Base-by-base conservation (phyloP, 192 early-diverging fungal genomes). In the Coemansia sp. region DNA sequence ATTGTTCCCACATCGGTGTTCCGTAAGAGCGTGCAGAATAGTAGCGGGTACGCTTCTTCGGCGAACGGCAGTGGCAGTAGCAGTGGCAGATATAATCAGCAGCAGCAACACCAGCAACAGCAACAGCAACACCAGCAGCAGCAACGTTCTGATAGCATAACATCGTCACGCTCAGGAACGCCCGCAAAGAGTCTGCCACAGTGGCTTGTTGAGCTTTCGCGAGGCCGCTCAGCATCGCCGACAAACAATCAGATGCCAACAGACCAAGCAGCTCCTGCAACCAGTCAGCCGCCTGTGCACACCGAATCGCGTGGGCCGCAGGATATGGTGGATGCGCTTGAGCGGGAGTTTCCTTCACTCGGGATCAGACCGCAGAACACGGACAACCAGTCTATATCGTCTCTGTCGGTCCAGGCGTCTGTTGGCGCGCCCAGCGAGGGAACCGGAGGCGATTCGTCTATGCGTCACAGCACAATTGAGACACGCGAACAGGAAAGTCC, bases 1-100 rank as follows among this genome's bases (percentile, higher is more conserved):
- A 82, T 82, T 44, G 80, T 82, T 37, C 80, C 80, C 6, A 82
- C 80, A 39, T 82, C 80, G 23, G 80, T 82, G 64, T 82, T 82
- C 63, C 74, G 74, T 61, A 82, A 82, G 60, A 82, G 78, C 64
- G 67, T 72, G 41, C 72, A 75, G 23, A 59, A 48, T 56, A 63
- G 65, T 56, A 40, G 61, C 19, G 65, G 69, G 12, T 26, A 23
- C 26, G 52, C 21, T 9, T 4, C 52, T 26, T 13, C 11, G 9
- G 7, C 52, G 26, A 12, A 45, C 64, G 13, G 64, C 21, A 38
- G 44, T 47, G 12, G 49, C 37, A 56, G 45, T 38, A 47, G 61
- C 19, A 13, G 21, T 59, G 15, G 52, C 26, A 26, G 26, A 26
- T 26, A 26, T 26, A 26, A 26, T 26, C 26, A 26, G 26, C 26